These are phyloP conservation scores for Rhodamnia rubescens DNA, from an alignment of 345 rosid species.

Conservation along the genomic window DNA sequence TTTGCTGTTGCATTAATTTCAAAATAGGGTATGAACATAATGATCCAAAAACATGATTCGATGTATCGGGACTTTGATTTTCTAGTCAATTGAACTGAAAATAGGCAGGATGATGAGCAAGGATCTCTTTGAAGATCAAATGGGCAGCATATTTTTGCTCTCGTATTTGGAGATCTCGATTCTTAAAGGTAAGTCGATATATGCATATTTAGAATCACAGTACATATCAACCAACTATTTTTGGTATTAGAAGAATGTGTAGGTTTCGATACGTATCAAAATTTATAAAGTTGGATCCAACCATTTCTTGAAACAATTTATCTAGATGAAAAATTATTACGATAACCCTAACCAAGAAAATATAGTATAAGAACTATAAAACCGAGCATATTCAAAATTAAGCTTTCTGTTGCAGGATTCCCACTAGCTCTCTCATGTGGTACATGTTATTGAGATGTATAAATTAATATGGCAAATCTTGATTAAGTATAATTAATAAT, in stretches of 20 bases:
- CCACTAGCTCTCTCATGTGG: not conserved
- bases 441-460: not conserved
- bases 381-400: not conserved
- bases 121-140: too few relatives aligned
- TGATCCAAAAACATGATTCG: not conserved
- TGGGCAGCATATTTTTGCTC: too few relatives aligned
- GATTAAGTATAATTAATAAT: not conserved
- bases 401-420: not conserved
- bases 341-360: not conserved
- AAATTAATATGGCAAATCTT: not conserved
- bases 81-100: not conserved
- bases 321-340: not conserved
- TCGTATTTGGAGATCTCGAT: too few relatives aligned
- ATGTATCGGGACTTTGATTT: accelerated
- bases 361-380: not conserved
- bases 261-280: not conserved
- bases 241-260: not conserved
- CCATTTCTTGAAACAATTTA: not conserved
- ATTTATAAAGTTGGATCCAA: not conserved
- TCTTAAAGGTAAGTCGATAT: too few relatives aligned
- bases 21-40: not conserved
- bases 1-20: not conserved
- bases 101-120: too few relatives aligned
- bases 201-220: not conserved
- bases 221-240: too few relatives aligned